Evolutionary conservation across 805 yeast species (phyloP).

Genomic region (Starmerella apis): DNA sequence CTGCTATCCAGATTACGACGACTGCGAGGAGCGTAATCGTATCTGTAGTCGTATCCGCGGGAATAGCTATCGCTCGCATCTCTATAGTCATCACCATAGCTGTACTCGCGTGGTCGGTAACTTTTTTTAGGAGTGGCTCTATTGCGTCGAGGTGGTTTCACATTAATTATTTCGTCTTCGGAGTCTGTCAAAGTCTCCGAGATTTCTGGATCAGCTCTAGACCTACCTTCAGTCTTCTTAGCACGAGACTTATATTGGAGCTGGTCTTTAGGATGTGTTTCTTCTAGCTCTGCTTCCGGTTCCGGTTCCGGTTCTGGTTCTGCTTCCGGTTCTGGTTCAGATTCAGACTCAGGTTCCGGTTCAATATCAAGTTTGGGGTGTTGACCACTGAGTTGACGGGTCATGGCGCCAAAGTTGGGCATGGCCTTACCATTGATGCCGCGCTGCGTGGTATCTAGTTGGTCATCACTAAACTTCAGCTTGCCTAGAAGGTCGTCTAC

Average conservation of each 20-base stretch:
- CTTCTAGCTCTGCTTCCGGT: not conserved
- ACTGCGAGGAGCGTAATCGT: slow-evolving; percentile 3
- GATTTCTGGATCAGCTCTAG: not conserved
- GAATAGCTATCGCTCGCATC: not conserved
- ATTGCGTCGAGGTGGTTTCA: slow-evolving; percentile 14
- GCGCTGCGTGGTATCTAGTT: slow-evolving; percentile 54
- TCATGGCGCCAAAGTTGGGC: slow-evolving; percentile 63
- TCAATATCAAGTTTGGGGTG: slow-evolving; percentile 11
- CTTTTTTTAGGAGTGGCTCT: not conserved
- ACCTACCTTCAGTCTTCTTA: no score
- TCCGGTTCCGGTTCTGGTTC: not conserved
- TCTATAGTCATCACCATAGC: not conserved
- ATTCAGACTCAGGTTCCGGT: not conserved
- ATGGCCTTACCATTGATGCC: slow-evolving; percentile 52
- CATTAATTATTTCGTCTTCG: slow-evolving; percentile 5
- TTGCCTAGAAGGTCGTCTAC: slow-evolving; percentile 55
- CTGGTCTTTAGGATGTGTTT: no score
- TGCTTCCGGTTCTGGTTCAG: not conserved
- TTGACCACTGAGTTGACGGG: slow-evolving; percentile 32
- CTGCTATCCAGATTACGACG: slow-evolving; percentile 3
- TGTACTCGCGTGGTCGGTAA: slow-evolving; percentile 4
- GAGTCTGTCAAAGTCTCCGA: not conserved
- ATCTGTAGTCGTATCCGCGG: slow-evolving; percentile 7
- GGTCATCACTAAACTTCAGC: slow-evolving; percentile 54
- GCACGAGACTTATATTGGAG: not conserved